phyloP scores from a whole-genome alignment of 805 yeast species.

The Clavispora carvajalis region DNA sequence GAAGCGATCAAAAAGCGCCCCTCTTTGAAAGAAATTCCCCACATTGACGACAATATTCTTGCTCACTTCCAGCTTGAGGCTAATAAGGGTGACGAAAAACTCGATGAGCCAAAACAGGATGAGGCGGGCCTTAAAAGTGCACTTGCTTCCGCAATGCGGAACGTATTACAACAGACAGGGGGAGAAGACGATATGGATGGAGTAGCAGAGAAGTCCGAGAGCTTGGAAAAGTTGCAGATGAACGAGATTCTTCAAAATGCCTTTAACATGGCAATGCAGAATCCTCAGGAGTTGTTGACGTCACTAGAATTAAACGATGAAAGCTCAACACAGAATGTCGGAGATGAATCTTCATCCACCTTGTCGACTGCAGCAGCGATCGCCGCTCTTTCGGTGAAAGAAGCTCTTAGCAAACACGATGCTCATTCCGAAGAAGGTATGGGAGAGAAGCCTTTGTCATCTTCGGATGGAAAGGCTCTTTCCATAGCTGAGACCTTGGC shows the following conservation, averaged over 20 bases:
- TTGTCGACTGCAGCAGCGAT: conserved; percentile 12
- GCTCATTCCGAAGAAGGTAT: not conserved
- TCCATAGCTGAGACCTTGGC: conserved; percentile 62
- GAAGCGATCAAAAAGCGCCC: conserved; percentile 20
- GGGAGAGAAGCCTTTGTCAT: conserved; percentile 3
- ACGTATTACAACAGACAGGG: conserved; percentile 5
- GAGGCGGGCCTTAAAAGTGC: conserved; percentile 9
- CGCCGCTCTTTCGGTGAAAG: conserved; percentile 11
- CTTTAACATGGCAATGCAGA: conserved; percentile 67
- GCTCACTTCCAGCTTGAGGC: conserved; percentile 34
- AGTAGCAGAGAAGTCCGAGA: conserved; percentile 26
- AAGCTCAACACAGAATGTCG: conserved; percentile 1
- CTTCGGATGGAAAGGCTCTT: conserved; percentile 22
- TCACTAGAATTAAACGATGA: conserved; percentile 28
- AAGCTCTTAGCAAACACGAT: conserved; percentile 2
- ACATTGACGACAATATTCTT: conserved; percentile 30
- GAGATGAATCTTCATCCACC: conserved; percentile 1
- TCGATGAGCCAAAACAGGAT: not conserved
- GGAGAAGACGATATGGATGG: not conserved
- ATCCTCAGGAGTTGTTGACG: conserved; percentile 44
- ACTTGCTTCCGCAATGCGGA: conserved; percentile 9
- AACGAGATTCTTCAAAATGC: conserved; percentile 74
- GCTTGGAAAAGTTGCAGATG: conserved; percentile 53
- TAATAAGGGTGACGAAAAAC: conserved; percentile 17
- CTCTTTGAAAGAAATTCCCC: conserved; percentile 21